Base-by-base conservation (phyloP, 2,329 filamentous ascomycete genomes). In the Ilyonectria sp. region DNA sequence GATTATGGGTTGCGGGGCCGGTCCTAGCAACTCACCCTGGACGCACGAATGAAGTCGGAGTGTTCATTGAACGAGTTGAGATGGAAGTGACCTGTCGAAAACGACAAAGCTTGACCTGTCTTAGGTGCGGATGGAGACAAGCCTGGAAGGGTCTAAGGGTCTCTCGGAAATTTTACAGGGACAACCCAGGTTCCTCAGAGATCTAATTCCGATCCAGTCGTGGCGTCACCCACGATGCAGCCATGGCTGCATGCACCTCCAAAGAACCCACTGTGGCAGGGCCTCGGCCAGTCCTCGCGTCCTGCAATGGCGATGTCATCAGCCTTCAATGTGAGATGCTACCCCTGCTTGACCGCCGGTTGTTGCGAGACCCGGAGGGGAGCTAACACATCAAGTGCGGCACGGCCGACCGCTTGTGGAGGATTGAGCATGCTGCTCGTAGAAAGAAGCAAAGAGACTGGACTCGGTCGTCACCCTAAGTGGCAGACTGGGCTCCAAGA, bases 121-220 rank as follows among this genome's bases (percentile, higher is more conserved):
- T 63, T 52, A 50, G 37, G 33, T n/a, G 26, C 46, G 47, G 29
- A 70, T 59, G 43, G 56, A 66, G 61, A 33, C 31, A 33, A 33
- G 31, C 31, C 31, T 33, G 31, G 37, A 65, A 66, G 56, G 63
- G 61, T 19, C 47, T 65, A 65, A 56, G 64, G 63, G 72, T 64
- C 63, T 55, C 52, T 70, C 72, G 73, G 73, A 56, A 44, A 69
- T 67, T 75, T 75, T 74, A 61, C 58, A 52, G 55, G 53, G 40
- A 43, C 55, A 43, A 29, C 37, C 55, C 50, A 60, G 55, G 59
- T 49, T 61, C 54, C 67, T 60, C 65, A 66, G 43, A 59, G 65
- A 74, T 70, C 64, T 63, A 63, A 74, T 67, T 72, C 67, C 56
- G 64, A 67, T 62, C 62, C 40, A 49, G 68, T 59, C 35, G 65